phyloP scores from a whole-genome alignment of 1,284 basidiomycete genomes.

The Tranzscheliella williamsii region DNA sequence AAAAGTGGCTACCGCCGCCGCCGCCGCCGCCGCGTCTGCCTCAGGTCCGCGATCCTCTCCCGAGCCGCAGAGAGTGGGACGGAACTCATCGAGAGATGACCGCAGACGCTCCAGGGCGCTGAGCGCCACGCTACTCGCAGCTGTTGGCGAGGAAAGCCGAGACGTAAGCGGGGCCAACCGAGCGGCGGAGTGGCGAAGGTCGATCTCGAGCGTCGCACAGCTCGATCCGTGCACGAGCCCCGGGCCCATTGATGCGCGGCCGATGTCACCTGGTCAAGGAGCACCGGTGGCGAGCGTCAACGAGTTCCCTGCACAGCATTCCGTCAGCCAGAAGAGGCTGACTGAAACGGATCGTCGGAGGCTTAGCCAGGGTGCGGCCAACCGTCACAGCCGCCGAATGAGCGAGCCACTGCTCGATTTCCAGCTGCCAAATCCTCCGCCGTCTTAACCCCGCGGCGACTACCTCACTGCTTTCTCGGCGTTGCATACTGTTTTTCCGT shows the following conservation, averaged over 20 bases:
- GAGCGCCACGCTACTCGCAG: slow-evolving; percentile 27
- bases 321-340: slow-evolving; percentile 9
- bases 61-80: slow-evolving; percentile 3
- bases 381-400: slow-evolving; percentile 11
- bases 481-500: no score
- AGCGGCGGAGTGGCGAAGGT: slow-evolving; percentile 33
- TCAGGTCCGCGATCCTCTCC: slow-evolving; percentile 6
- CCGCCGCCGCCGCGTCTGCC: slow-evolving; percentile 1
- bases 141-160: slow-evolving; percentile 21
- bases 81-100: slow-evolving; percentile 8
- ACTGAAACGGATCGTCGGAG: slow-evolving; percentile 37
- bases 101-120: slow-evolving; percentile 26
- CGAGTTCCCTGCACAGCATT: slow-evolving; percentile 15
- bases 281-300: slow-evolving; percentile 1
- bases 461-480: no score
- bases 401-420: slow-evolving; percentile 38
- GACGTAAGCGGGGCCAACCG: slow-evolving; percentile 3
- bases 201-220: slow-evolving; percentile 23
- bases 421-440: slow-evolving; percentile 8
- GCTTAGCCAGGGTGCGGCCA: slow-evolving; percentile 36
- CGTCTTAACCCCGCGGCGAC: no score
- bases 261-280: slow-evolving; percentile 8
- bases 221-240: slow-evolving; percentile 13
- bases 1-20: slow-evolving; percentile 19
- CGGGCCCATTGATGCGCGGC: background rate